phyloP scores from a whole-genome alignment of 2,329 filamentous ascomycete species.

The Aureobasidium sp. region DNA sequence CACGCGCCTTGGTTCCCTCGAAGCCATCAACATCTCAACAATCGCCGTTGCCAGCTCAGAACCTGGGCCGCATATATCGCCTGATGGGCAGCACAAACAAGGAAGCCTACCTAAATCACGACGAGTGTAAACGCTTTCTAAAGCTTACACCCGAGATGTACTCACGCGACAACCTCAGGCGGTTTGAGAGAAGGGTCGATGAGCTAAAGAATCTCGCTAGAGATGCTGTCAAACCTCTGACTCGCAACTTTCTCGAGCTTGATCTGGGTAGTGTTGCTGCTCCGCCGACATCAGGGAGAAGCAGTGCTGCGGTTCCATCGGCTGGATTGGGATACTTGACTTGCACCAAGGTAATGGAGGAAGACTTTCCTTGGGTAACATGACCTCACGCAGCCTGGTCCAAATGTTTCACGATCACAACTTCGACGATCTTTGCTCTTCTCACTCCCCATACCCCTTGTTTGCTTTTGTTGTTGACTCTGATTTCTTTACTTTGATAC shows the following conservation, averaged over 20 bases:
- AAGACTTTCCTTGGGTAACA: conserved; percentile 51
- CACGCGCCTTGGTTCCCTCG: not conserved
- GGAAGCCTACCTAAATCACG: conserved; percentile 63
- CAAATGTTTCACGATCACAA: not conserved
- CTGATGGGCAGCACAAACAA: conserved; percentile 56
- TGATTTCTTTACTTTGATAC: no score
- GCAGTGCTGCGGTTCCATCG: not conserved
- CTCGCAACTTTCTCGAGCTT: conserved; percentile 75
- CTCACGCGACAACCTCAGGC: conserved; percentile 71
- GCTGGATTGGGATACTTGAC: conserved; percentile 48
- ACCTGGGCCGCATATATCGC: conserved; percentile 66
- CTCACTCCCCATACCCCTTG: no score
- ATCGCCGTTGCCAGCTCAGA: conserved; percentile 37
- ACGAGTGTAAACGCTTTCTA: conserved; percentile 84
- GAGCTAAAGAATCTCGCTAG: conserved; percentile 79
- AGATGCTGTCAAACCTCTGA: conserved; percentile 74
- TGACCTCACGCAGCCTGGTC: not conserved
- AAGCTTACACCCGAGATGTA: conserved; percentile 77
- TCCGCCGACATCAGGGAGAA: not conserved
- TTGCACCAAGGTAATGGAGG: conserved; percentile 51
- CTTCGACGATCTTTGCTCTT: no score
- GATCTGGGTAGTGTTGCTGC: conserved; percentile 42
- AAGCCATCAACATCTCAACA: conserved; percentile 20
- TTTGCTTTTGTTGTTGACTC: no score
- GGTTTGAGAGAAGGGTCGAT: conserved; percentile 80